Conservation (phyloP, 805 yeast genomes). For the Sugiyamaella smithiae region DNA sequence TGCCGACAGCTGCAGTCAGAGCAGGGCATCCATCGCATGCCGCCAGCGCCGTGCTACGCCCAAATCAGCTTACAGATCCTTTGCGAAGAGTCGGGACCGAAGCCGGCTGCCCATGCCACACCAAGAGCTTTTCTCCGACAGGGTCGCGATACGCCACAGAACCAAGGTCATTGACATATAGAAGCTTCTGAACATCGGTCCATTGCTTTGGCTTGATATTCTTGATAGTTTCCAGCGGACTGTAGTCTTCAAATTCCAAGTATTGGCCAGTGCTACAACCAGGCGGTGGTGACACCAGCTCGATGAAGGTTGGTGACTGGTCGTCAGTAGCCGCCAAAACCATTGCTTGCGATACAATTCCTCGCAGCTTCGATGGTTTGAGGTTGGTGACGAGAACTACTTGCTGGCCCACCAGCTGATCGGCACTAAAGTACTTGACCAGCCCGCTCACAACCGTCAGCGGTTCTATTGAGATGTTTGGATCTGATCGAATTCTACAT, state of each 20-base stretch:
- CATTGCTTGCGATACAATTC: constrained; percentile 63
- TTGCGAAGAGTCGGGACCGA: constrained; percentile 1
- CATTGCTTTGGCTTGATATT: constrained; percentile 28
- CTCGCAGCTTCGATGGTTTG: constrained; percentile 62
- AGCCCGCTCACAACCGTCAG: constrained; percentile 56
- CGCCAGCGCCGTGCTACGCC: background rate
- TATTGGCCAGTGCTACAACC: constrained; percentile 39
- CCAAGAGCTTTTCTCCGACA: background rate
- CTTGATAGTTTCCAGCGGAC: constrained; percentile 1
- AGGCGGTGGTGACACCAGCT: constrained; percentile 47
- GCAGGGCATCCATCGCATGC: no score
- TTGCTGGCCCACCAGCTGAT: constrained; percentile 37
- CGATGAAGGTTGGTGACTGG: constrained; percentile 34
- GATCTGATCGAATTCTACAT: constrained; percentile 40
- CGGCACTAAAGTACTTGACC: constrained; percentile 43
- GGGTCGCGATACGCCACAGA: constrained; percentile 12
- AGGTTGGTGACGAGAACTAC: constrained; percentile 58
- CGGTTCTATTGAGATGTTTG: constrained; percentile 10
- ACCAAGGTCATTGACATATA: constrained; percentile 9
- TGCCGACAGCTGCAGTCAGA: no score
- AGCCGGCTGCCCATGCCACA: constrained; percentile 7
- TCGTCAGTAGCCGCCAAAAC: constrained; percentile 51
- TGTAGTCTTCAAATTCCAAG: constrained; percentile 37
- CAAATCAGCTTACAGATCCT: constrained; percentile 2
- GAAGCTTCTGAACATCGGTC: constrained; percentile 11